Percentiles rank a stretch among this genome's conserved stretches.
phyloP scores from a whole-genome alignment of 2,329 filamentous ascomycete genomes.

The Arthrinium phaeospermum region DNA sequence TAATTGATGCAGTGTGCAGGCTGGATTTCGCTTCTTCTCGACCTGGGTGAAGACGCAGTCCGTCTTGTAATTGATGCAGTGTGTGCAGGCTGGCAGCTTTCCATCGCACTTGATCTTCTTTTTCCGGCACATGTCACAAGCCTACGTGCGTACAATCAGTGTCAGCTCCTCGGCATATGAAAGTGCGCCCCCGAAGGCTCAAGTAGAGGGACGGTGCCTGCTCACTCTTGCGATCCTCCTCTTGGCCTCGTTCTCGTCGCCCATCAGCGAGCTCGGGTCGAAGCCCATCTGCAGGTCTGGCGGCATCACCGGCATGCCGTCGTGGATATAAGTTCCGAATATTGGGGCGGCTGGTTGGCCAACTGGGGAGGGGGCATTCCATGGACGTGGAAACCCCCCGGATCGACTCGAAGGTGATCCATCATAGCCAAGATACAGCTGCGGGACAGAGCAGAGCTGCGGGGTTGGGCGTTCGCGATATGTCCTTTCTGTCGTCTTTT shows the following conservation, averaged over 20 bases:
- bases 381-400: conserved; percentile 61
- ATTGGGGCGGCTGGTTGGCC: conserved; percentile 73
- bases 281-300: conserved; percentile 66
- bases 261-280: conserved; percentile 61
- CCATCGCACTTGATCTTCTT: conserved; percentile 99
- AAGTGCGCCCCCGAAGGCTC: background rate
- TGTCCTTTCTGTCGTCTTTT: background rate
- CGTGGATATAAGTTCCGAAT: conserved; percentile 66
- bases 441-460: background rate
- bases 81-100: conserved; percentile 91
- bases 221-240: conserved; percentile 85
- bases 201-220: conserved; percentile 16
- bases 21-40: conserved; percentile 96
- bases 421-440: conserved; percentile 36
- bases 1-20: conserved; percentile 97
- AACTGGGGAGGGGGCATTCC: conserved; percentile 61
- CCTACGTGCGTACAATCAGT: conserved; percentile 54
- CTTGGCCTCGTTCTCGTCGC: conserved; percentile 82
- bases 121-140: conserved; percentile 96
- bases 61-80: conserved; percentile 98
- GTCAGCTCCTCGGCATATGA: conserved; percentile 24
- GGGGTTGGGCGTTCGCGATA: background rate
- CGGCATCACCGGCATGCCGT: conserved; percentile 64
- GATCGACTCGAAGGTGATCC: conserved; percentile 53
- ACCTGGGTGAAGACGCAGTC: conserved; percentile 97